Percentiles rank a stretch among this genome's conserved stretches.
Evolutionary conservation across 805 yeast species (phyloP).

Genomic region (Lipomyces yamadae): DNA sequence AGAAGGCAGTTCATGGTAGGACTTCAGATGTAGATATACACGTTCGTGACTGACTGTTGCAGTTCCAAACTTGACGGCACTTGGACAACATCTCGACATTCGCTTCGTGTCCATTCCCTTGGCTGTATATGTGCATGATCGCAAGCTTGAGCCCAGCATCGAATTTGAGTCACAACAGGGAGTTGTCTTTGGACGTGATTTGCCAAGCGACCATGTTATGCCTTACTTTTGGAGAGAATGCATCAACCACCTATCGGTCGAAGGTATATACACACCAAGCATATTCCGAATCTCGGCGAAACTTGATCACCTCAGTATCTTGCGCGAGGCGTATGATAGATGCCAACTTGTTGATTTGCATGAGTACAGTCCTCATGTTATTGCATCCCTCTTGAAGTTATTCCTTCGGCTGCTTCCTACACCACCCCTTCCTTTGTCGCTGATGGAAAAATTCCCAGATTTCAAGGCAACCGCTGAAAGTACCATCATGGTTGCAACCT

Average conservation of each 20-base stretch:
- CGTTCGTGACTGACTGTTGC: not conserved
- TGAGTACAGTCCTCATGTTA: slow-evolving; percentile 61
- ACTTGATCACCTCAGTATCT: slow-evolving; percentile 40
- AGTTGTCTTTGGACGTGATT: slow-evolving; percentile 44
- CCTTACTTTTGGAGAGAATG: slow-evolving; percentile 43
- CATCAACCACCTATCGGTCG: slow-evolving; percentile 38
- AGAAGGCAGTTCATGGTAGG: slow-evolving; percentile 54
- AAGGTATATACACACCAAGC: slow-evolving; percentile 37
- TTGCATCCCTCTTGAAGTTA: slow-evolving; percentile 52
- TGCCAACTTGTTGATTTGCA: slow-evolving; percentile 59
- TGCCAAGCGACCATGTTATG: slow-evolving; percentile 41
- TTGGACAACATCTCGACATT: slow-evolving; percentile 69
- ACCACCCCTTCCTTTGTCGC: slow-evolving; percentile 55
- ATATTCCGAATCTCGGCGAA: slow-evolving; percentile 39
- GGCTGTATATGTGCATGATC: slow-evolving; percentile 72
- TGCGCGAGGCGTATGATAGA: slow-evolving; percentile 49
- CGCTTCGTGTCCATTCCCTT: slow-evolving; percentile 76
- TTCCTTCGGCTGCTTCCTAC: slow-evolving; percentile 57
- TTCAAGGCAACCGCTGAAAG: slow-evolving; percentile 39
- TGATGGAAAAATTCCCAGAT: slow-evolving; percentile 27
- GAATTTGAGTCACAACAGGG: slow-evolving; percentile 53
- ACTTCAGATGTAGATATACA: slow-evolving; percentile 30
- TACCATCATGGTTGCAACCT: slow-evolving; percentile 20
- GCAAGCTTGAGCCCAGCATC: slow-evolving; percentile 56
- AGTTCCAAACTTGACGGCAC: slow-evolving; percentile 51